Evolutionary conservation across 345 rosid species (phyloP).

Genomic region (Lagerstroemia speciosa): DNA sequence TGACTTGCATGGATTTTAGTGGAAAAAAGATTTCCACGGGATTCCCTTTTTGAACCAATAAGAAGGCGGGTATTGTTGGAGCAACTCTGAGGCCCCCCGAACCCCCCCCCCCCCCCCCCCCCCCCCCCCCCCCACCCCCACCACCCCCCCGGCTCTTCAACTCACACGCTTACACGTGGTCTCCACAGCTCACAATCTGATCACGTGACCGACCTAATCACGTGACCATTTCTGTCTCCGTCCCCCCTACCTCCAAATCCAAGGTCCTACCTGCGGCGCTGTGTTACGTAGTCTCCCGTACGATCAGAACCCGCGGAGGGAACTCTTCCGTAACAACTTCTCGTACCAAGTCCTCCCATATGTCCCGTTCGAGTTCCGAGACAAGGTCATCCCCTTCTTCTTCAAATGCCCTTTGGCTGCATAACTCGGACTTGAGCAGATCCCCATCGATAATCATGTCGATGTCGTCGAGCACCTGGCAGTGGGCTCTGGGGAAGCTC

Average conservation of each 20-base stretch:
- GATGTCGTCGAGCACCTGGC: conserved; percentile 16
- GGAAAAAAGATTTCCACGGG: too few relatives aligned
- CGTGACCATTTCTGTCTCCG: background rate
- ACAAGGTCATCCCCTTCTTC: conserved; percentile 12
- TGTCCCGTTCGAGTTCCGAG: conserved; percentile 11
- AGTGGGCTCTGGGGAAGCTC: conserved; percentile 12
- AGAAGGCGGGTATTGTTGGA: background rate
- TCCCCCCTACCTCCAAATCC: background rate
- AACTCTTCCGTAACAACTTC: conserved; percentile 3
- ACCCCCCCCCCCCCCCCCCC: too few relatives aligned
- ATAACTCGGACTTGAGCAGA: background rate
- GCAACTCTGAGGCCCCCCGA: background rate
- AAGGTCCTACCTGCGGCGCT: background rate
- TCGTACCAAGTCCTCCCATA: conserved; percentile 14
- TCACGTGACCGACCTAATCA: background rate
- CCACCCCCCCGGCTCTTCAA: background rate
- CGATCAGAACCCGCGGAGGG: background rate
- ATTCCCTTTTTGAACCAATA: too few relatives aligned
- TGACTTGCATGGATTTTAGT: too few relatives aligned
- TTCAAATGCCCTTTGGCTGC: conserved; percentile 4
- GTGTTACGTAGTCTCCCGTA: too few relatives aligned
- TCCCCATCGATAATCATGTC: conserved; percentile 15
- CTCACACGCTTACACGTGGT: background rate
- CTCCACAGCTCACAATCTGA: background rate
- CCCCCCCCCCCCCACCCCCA: background rate